phyloP scores from a whole-genome alignment of 139 green algal species.

The Picochlorum sp. region DNA sequence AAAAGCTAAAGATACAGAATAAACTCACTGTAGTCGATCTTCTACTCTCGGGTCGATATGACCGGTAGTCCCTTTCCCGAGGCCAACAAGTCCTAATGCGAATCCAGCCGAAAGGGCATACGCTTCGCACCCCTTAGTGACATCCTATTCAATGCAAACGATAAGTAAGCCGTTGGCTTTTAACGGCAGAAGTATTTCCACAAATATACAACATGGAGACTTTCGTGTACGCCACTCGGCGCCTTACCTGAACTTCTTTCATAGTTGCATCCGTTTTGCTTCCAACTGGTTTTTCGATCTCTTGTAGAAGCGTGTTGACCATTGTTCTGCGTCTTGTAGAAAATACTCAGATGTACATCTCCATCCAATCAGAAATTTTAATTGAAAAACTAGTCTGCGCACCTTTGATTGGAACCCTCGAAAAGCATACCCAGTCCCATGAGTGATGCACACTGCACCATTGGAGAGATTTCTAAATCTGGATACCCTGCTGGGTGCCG shows the following conservation, averaged over 20 bases:
- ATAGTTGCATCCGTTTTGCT: conserved; percentile 1
- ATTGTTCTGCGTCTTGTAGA: conserved; percentile 45
- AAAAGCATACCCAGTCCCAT: conserved; percentile 84
- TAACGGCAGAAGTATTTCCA: too few relatives aligned
- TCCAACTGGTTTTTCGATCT: conserved; percentile 71
- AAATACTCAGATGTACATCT: background rate
- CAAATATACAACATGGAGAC: too few relatives aligned
- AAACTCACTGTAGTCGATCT: background rate
- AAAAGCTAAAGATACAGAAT: conserved; percentile 59
- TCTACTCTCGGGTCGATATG: conserved; percentile 39
- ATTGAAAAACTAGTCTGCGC: background rate
- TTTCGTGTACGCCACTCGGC: too few relatives aligned
- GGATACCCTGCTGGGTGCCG: conserved; percentile 45
- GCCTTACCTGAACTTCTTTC: background rate
- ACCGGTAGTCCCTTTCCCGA: conserved; percentile 63
- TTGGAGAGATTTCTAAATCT: conserved; percentile 82
- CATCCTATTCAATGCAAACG: too few relatives aligned
- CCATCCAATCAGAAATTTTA: background rate
- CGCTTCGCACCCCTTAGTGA: conserved; percentile 64
- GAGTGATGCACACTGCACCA: conserved; percentile 76
- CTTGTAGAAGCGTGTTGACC: conserved; percentile 75
- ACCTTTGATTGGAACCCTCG: conserved; percentile 64
- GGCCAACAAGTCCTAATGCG: conserved; percentile 77
- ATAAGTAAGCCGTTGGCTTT: too few relatives aligned
- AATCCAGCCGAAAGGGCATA: conserved; percentile 84